phyloP scores from a whole-genome alignment of 1,284 basidiomycete species.

The Cutaneotrichosporon cavernicola region DNA sequence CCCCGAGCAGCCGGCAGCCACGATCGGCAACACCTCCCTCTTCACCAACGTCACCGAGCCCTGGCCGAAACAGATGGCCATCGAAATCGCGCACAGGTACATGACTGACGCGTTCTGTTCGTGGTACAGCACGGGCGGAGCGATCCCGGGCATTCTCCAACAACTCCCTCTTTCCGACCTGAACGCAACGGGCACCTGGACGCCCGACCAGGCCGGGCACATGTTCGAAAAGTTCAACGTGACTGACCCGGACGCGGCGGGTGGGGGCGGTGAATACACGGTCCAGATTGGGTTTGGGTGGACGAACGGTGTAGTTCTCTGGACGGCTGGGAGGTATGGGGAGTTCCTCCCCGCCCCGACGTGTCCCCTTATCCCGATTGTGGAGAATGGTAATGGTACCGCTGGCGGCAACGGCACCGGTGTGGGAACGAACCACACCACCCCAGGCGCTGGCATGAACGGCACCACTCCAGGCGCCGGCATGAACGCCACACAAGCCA shows the following conservation, averaged over 20 bases:
- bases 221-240: constrained; percentile 79
- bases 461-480: not conserved
- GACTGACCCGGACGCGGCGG: constrained; percentile 75
- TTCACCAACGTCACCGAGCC: constrained; percentile 17
- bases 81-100: constrained; percentile 66
- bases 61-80: constrained; percentile 59
- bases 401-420: not conserved
- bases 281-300: constrained; percentile 61
- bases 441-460: not conserved
- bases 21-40: constrained; percentile 58
- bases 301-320: constrained; percentile 80
- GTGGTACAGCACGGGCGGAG: constrained; percentile 77
- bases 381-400: constrained; percentile 16
- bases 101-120: constrained; percentile 78
- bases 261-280: constrained; percentile 42
- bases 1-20: constrained; percentile 51
- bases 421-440: not conserved
- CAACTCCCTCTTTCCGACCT: constrained; percentile 69
- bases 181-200: constrained; percentile 63
- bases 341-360: constrained; percentile 62
- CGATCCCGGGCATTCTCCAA: constrained; percentile 66
- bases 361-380: constrained; percentile 62
- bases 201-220: constrained; percentile 53
- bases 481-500: not conserved
- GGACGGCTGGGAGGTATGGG: constrained; percentile 71